Conservation (phyloP, 805 yeast genomes). For the Lachancea nothofagi region DNA sequence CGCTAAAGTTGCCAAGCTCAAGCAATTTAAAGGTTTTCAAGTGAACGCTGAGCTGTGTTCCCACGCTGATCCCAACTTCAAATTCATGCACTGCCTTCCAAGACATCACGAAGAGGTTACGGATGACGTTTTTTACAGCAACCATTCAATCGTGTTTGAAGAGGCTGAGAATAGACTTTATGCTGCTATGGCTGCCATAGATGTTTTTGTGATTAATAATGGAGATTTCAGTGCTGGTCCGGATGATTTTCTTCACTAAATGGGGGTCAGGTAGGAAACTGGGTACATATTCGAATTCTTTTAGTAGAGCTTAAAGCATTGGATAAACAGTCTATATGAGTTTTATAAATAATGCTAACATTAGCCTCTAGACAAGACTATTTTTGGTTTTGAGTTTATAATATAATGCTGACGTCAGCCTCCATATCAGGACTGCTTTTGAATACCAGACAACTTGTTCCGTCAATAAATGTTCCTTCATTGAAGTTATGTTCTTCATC, state of each 20-base stretch:
- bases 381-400: conserved; percentile 6
- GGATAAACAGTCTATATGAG: not conserved
- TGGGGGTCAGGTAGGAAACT: not conserved
- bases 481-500: conserved; percentile 4
- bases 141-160: conserved; percentile 78
- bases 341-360: not conserved
- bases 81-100: conserved; percentile 97
- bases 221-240: conserved; percentile 44
- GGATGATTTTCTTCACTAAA: not conserved
- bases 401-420: conserved; percentile 19
- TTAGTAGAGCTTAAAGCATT: not conserved
- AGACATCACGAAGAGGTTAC: conserved; percentile 91
- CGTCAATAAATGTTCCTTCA: conserved; percentile 7
- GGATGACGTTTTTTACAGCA: conserved; percentile 86
- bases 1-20: conserved; percentile 62
- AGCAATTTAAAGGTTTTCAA: conserved; percentile 84
- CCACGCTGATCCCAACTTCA: conserved; percentile 65
- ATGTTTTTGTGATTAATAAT: conserved; percentile 80
- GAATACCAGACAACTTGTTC: conserved; percentile 12
- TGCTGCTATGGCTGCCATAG: conserved; percentile 92
- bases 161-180: conserved; percentile 96
- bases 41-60: conserved; percentile 60
- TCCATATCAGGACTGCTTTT: conserved; percentile 11
- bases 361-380: not conserved
- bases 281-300: too few species aligned